Evolutionary conservation across 179 eudicot species (phyloP), one percentile per base, ranked within the genome.

Genomic region (Corrigiola litoralis): DNA sequence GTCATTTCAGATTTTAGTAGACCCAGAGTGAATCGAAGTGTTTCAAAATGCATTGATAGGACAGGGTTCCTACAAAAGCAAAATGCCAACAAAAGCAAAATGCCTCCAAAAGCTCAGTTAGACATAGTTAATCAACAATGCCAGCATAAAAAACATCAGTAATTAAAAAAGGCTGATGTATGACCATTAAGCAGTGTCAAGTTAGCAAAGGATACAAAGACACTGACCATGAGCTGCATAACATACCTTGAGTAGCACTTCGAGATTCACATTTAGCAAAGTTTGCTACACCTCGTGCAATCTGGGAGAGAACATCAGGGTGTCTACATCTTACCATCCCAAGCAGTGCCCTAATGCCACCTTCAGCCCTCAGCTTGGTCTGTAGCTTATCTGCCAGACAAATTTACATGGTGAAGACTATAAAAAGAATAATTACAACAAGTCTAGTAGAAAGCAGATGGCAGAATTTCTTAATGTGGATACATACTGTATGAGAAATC

Each of bases 261-360:
- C 97, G 83, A 45, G 99, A 95, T 71, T 95, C 99, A 57, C 97
- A 95, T 79, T 95, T 95, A 4, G 99, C 97, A 61, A 95, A 95
- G 76, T 95, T 95, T 49, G 99, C 99, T 52, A 95, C 76, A 49
- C 99, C 99, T 25, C 97, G 95, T 21, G 99, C 99, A 81, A 95
- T 96, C 82, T 95, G 99, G 36, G 90, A 81, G 40, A 95, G 92
- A 65, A 95, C 99, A 74, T 95, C 99, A n/a, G 96, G 92, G 80
- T 95, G 99, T 58, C 97, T 78, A 65, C 97, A 88, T 76, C 97
- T 79, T 32, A 95, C 99, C 97, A 95, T 95, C 49, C 89, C 92
- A 58, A 95, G 81, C 73, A 95, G 72, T 58, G 99, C 95, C 76
- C 81, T 87, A 49, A 95, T 87, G 50, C 99, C 99, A 63, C 99